Conservation (phyloP, 805 yeast species). For the Myxozyma sirexii region DNA sequence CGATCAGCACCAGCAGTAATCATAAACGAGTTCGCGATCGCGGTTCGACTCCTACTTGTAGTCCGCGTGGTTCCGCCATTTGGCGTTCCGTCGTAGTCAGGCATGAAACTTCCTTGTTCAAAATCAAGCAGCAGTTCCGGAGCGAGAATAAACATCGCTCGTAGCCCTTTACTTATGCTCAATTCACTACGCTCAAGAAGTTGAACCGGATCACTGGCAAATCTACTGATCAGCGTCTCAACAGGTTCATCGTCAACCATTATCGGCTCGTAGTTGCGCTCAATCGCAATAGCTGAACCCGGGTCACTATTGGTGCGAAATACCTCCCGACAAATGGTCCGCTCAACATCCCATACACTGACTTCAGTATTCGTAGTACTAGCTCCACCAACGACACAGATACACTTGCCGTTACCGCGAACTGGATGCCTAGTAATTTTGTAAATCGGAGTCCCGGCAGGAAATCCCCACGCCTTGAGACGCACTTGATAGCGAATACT, state of each 20-base stretch:
- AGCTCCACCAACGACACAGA: constrained; percentile 71
- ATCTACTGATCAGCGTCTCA: constrained; percentile 32
- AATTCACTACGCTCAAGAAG: constrained; percentile 27
- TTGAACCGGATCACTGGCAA: constrained; percentile 33
- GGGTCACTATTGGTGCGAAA: constrained; percentile 31
- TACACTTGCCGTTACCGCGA: constrained; percentile 48
- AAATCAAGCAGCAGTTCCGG: constrained; percentile 17
- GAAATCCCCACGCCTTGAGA: constrained; percentile 65
- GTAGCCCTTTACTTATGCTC: constrained; percentile 23
- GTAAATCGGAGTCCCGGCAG: constrained; percentile 53
- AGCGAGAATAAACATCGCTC: constrained; percentile 33
- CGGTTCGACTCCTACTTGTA: constrained; percentile 2
- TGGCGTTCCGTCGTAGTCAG: constrained; percentile 8
- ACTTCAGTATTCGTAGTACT: constrained; percentile 53
- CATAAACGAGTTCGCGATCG: constrained; percentile 31
- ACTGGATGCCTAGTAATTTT: constrained; percentile 51
- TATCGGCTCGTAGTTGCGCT: constrained; percentile 31
- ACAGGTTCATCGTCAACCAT: constrained; percentile 35
- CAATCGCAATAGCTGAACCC: constrained; percentile 18
- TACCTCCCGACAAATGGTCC: constrained; percentile 57
- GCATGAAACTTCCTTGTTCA: constrained; percentile 10
- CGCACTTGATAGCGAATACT: constrained; percentile 69
- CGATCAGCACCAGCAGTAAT: constrained; percentile 43
- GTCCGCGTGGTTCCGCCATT: not conserved
- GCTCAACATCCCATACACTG: constrained; percentile 75